Evolutionary conservation across 192 early-diverging fungal genomes (phyloP), one percentile per base, ranked within the genome.

Genomic region (Entophlyctis luteolus): DNA sequence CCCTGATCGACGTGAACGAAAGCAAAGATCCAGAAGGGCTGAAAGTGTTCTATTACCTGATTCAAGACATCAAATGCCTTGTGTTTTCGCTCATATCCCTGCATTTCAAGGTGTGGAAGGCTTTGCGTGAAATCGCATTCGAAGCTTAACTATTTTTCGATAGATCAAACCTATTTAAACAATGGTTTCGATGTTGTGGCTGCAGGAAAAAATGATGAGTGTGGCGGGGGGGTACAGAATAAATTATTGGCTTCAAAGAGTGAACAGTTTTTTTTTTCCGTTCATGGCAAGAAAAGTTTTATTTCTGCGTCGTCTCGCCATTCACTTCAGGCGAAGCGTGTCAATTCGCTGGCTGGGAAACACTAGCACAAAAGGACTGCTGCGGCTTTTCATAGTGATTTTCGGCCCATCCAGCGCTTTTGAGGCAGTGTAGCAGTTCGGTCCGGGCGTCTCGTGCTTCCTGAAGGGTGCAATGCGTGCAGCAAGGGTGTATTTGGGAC

Each of bases 61-160:
- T 96, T n/a, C 95, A 99, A 76, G 97, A 99, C 77, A 84, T 99
- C 36, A 98, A 97, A 72, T 95, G 93, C 62, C 81, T 96, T 42
- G 89, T 99, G 22, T 91, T 98, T 72, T 97, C 94, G 32, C 79
- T 99, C 32, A 92, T 99, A 66, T 85, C 93, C 2, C 76, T 95
- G 65, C 94, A 98, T 77, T 99, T 95, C 79, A 99, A 99, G 86
- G 90, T 90, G 6, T 52, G 8, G n/a, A n/a, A n/a, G n/a, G n/a
- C n/a, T n/a, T n/a, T n/a, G n/a, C n/a, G n/a, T n/a, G n/a, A n/a
- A n/a, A n/a, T n/a, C n/a, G n/a, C n/a, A n/a, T n/a, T n/a, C n/a
- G n/a, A n/a, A n/a, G n/a, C n/a, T n/a, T n/a, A n/a, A n/a, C n/a
- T n/a, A n/a, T n/a, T n/a, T n/a, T n/a, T n/a, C n/a, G n/a, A n/a